Percentiles rank a stretch among this genome's conserved stretches.
These are phyloP conservation scores for Pythium dissimile DNA, from an alignment of 352 stramenopile genomes.

Conservation along the genomic window DNA sequence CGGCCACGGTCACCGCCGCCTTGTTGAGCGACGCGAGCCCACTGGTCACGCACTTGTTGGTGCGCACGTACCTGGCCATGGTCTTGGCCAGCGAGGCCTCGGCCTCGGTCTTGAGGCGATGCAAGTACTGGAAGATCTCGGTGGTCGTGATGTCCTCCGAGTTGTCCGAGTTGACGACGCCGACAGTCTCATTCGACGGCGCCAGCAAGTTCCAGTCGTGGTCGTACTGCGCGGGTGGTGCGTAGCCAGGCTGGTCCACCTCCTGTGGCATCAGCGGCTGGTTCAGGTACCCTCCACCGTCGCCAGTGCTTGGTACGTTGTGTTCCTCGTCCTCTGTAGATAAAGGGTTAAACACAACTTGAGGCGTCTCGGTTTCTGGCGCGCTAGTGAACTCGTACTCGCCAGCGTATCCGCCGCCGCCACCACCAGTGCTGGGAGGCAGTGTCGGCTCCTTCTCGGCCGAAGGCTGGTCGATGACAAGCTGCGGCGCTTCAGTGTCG, in stretches of 20 bases:
- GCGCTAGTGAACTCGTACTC: no score
- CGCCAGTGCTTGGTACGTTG: no score
- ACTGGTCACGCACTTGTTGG: constrained; percentile 24
- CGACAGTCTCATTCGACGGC: constrained; percentile 30
- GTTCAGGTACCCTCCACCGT: neutral
- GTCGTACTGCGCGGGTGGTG: neutral
- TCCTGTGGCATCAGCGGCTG: neutral
- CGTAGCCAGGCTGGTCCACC: neutral
- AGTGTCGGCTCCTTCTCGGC: no score
- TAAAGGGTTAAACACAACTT: no score
- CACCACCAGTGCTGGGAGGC: no score
- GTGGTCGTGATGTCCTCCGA: constrained; percentile 24
- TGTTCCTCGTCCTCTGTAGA: no score
- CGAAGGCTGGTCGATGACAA: no score
- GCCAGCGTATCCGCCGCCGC: no score
- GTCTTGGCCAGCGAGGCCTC: constrained; percentile 21
- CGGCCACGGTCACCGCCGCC: constrained; percentile 22
- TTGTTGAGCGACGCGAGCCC: constrained; percentile 30
- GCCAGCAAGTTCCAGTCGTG: constrained; percentile 35
- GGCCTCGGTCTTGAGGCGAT: constrained; percentile 22
- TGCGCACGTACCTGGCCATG: constrained; percentile 34
- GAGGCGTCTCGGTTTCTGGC: no score
- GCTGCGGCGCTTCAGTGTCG: no score
- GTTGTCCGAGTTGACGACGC: constrained; percentile 24
- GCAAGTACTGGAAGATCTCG: constrained; percentile 34